Evolutionary conservation across 768 basidiomycete genomes (phyloP), one percentile per base, ranked within the genome.

Genomic region (Rubroboletus pulcherrimus): DNA sequence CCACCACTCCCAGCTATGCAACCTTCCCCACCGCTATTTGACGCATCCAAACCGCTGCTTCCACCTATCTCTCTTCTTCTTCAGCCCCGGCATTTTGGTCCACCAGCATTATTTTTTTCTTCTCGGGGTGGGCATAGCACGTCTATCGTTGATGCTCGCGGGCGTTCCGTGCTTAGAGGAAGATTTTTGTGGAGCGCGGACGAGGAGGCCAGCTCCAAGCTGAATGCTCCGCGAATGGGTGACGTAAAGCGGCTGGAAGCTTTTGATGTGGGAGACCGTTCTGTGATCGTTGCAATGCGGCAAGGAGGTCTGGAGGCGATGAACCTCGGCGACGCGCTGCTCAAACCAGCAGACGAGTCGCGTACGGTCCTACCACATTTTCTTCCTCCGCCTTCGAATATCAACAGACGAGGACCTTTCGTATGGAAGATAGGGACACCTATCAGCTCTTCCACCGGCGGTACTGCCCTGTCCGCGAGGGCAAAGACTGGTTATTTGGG

Each of bases 121-220:
- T 88, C 90, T 10, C 85, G 91, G n/a, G 91, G 91, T 21, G 91
- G 91, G 1, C 90, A 92, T 64, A 93, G 91, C 63, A 93, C 91
- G 0, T 78, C 88, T 5, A 90, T 93, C 50, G 91, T 93, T 17
- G 91, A 93, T 66, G 82, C 86, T n/a, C 82, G 90, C 19, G 91
- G 91, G 40, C 75, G 89, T 51, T 89, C 91, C 12, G 91, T 93
- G 10, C 78, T 93, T 11, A 89, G 92, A 60, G 86, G 86, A 35
- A 82, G 85, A 49, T 85, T 93, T 59, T 17, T 88, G 54, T 93
- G 91, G 91, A 92, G 85, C 54, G 67, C 76, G 1, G 89, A 91
- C 47, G 83, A 83, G 12, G 73, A 74, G 21, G 73, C 76, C 14
- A 75, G 77, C 21, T 63, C 73, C 4, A 75, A 72, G 41, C 40